These are phyloP conservation scores for Agaricus blazei DNA, from an alignment of 768 basidiomycete species.

Conservation along the genomic window DNA sequence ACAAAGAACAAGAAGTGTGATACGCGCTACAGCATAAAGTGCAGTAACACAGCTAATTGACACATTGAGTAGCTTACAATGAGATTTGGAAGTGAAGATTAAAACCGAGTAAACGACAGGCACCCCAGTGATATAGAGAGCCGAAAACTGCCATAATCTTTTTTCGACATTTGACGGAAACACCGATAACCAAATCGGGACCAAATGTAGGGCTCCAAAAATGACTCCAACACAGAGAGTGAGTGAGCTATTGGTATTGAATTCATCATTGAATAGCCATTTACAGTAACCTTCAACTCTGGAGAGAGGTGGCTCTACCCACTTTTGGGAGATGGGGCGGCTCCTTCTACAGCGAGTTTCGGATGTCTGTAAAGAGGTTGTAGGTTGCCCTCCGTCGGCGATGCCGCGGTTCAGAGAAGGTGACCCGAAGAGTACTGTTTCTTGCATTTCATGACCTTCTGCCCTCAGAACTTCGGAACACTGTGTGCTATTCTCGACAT, in stretches of 20 bases:
- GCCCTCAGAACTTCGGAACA: not conserved
- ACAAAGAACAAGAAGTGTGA: not conserved
- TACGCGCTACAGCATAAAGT: not conserved
- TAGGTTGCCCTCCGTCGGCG: no score
- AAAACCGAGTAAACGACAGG: not conserved
- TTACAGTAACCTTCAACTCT: no score
- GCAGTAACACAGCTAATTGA: not conserved
- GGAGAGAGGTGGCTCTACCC: no score
- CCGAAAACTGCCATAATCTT: not conserved
- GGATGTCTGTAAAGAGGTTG: no score
- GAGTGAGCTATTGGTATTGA: not conserved
- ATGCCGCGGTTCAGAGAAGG: no score
- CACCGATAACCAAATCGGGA: not conserved
- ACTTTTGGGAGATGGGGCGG: no score
- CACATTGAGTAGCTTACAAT: no score
- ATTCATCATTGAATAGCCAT: not conserved
- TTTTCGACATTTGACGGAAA: not conserved
- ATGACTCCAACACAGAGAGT: not conserved
- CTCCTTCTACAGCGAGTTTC: no score
- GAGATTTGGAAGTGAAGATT: not conserved
- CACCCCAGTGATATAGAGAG: not conserved
- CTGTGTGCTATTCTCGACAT: not conserved
- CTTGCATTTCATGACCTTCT: not conserved
- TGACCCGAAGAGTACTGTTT: no score
- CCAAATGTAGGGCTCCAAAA: slow-evolving; percentile 1